Evolutionary conservation across 2,329 filamentous ascomycete species (phyloP).

Genomic region (Sordariomycetes sp.): DNA sequence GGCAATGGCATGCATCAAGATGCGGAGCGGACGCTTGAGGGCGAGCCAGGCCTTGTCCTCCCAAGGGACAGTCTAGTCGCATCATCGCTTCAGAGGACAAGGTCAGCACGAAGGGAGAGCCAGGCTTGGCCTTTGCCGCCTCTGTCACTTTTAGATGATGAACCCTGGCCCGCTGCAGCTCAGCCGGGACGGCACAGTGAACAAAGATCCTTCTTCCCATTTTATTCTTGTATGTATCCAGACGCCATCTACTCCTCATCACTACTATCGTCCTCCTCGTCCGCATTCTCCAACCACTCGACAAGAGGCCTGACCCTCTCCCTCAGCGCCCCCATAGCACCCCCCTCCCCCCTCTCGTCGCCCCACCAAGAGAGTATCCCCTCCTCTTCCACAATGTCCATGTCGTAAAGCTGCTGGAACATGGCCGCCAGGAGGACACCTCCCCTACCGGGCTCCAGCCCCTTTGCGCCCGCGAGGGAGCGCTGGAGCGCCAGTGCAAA

Average conservation of each 20-base stretch:
- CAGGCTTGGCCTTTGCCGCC: too few species aligned
- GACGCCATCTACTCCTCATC: slow-evolving; percentile 11
- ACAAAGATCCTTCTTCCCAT: too few species aligned
- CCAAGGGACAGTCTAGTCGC: too few species aligned
- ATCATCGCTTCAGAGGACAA: too few species aligned
- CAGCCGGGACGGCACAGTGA: too few species aligned
- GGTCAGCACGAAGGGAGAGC: too few species aligned
- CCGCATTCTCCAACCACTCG: slow-evolving; percentile 70
- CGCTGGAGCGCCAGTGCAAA: slow-evolving; percentile 72
- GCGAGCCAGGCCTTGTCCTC: too few species aligned
- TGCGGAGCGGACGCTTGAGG: too few species aligned
- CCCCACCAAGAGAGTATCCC: slow-evolving; percentile 83
- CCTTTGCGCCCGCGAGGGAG: slow-evolving; percentile 56
- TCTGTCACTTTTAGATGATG: too few species aligned
- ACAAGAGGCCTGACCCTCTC: slow-evolving; percentile 67
- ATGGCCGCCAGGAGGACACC: slow-evolving; percentile 61
- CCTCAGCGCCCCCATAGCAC: slow-evolving; percentile 57
- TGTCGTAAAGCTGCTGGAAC: slow-evolving; percentile 72
- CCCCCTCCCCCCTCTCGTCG: slow-evolving; percentile 54
- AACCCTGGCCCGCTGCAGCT: too few species aligned
- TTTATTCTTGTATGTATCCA: too few species aligned
- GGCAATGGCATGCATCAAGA: too few species aligned
- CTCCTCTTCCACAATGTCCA: slow-evolving; percentile 81
- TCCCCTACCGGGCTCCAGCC: slow-evolving; percentile 32
- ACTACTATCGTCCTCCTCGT: slow-evolving; percentile 53